Base-by-base conservation (phyloP, 208 protist species). In the Crithidia acanthocephali region DNA sequence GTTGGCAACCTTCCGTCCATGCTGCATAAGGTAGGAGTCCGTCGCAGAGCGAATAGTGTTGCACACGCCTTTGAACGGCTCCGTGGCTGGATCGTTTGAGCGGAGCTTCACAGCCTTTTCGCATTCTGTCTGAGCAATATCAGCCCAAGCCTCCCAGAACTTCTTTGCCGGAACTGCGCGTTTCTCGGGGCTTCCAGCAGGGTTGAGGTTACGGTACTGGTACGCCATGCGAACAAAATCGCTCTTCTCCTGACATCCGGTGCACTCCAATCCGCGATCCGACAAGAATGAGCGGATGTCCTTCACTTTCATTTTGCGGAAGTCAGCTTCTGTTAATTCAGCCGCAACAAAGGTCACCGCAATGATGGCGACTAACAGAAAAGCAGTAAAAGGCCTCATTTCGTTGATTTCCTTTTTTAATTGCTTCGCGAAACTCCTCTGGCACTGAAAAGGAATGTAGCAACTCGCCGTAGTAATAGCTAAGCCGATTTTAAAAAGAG, bases 241-340 rank as follows among this genome's bases (percentile, higher is more conserved):
- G 22, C 78, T 83, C 63, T 97, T 97, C 65, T 97, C 91, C 62
- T 93, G 85, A 61, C 91, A 96, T 7, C 85, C 91, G 13, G 69
- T 33, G 67, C 90, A 97, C 28, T 68, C 80, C 13, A 95, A 77
- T 25, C 87, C 91, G 9, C 93, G 87, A 20, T 91, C 84, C 20
- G 76, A 66, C 57, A 97, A 57, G 68, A 97, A 97, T 1, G n/a
- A 48, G 47, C 87, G 87, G 18, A 97, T 75, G 32, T 97, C 87
- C 44, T 93, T 93, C 11, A 97, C 81, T 53, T 96, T 96, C 93
- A 96, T 97, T 32, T 84, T 84, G 42, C 84, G 86, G 56, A 97
- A 94, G 45, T 96, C 86, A 16, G 59, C 63, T 68, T 95, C 85
- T 0, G 86, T 90, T 68, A 62, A 42, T 48, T 52, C 53, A 67